phyloP scores from a whole-genome alignment of 1,284 basidiomycete genomes.

The Ganoderma leucocontextum region DNA sequence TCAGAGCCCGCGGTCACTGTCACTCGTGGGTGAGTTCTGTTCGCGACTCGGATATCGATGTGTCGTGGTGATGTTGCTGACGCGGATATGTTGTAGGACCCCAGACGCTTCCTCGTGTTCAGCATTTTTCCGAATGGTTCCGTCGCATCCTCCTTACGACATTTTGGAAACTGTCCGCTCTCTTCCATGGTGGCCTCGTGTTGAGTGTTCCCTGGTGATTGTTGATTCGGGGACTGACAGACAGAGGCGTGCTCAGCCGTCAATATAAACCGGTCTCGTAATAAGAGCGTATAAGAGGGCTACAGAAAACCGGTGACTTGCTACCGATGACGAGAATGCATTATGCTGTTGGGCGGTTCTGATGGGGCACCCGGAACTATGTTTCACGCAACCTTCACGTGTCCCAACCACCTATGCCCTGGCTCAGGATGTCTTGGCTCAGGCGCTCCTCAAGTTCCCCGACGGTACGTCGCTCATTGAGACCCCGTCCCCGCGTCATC shows the following conservation, averaged over 20 bases:
- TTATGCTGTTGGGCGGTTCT: neutral
- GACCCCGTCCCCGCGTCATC: neutral
- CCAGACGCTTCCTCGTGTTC: slow-evolving; percentile 2
- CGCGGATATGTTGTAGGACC: slow-evolving; percentile 2
- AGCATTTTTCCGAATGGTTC: neutral
- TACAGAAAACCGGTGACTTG: neutral
- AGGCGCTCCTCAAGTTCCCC: neutral
- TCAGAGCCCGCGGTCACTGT: neutral
- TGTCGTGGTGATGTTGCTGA: slow-evolving; percentile 6
- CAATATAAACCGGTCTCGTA: neutral
- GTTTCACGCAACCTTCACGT: slow-evolving; percentile 5
- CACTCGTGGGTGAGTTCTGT: neutral
- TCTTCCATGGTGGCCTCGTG: slow-evolving; percentile 1
- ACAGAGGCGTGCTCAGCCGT: neutral
- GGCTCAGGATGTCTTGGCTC: neutral
- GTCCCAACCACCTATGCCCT: neutral
- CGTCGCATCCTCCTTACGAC: slow-evolving; percentile 3
- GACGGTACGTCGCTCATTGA: neutral
- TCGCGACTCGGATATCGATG: neutral
- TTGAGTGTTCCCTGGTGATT: neutral
- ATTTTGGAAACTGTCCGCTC: neutral
- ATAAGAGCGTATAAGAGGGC: neutral
- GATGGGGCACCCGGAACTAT: neutral
- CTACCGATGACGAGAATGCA: slow-evolving; percentile 3
- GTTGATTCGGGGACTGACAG: neutral